A percentile compares a stretch with the other conserved stretches of the same genome.
Conservation (phyloP, 148 eudicot genomes). For the Persicaria tinctoria region DNA sequence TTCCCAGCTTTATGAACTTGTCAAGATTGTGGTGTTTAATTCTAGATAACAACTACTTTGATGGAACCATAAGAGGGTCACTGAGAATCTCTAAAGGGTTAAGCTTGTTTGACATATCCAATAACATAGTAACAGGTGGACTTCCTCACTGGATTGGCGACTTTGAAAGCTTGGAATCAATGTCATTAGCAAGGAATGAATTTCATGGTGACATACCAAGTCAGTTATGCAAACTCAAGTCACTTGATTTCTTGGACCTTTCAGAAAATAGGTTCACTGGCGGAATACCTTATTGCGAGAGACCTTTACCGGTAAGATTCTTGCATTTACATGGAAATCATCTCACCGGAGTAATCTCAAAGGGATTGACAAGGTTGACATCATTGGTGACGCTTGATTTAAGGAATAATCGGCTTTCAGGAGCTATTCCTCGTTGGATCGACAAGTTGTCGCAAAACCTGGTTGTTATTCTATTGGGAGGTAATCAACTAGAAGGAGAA, state of each 20-base stretch:
- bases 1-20: background rate
- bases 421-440: background rate
- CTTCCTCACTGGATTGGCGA: background rate
- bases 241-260: background rate
- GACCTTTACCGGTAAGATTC: background rate
- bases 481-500: conserved; percentile 8
- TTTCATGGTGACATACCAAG: background rate
- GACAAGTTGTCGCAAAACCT: background rate
- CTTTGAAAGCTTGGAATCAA: background rate
- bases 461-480: background rate
- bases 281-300: background rate
- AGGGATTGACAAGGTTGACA: background rate
- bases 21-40: background rate
- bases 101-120: background rate
- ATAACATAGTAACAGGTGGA: background rate
- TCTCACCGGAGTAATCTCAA: background rate
- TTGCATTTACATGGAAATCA: background rate
- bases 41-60: background rate
- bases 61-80: background rate
- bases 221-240: background rate
- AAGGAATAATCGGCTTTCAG: background rate
- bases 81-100: background rate
- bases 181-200: background rate
- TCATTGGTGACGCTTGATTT: background rate
- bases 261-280: background rate